Base-by-base conservation (phyloP, 352 stramenopile genomes). In the Globisporangium cederbergense region DNA sequence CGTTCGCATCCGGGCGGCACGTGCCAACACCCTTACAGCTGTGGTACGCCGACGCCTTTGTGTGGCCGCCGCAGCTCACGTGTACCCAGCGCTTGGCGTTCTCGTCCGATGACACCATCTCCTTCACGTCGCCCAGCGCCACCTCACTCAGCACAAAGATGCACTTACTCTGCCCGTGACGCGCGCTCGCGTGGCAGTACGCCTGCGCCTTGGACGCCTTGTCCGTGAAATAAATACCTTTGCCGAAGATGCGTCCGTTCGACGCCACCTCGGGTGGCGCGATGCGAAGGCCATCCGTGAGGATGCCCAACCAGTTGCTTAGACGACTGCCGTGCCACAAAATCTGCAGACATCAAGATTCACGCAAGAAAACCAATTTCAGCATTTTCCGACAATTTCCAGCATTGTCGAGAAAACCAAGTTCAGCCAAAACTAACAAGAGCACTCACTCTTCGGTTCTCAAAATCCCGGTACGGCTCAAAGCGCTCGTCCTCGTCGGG, bases 171-270 rank as follows among this genome's bases (percentile, higher is more conserved):
- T 87, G 76, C 38, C 67, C 62, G 40, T 78, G 75, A 20, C 64
- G 64, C 30, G 72, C 76, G 11, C 58, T 77, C 43, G 71, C 76
- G 42, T 87, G 80, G 68, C 81, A 91, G 42, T 90, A 91, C 34
- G 73, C 71, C 66, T 88, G 78, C 8, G 83, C 82, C 54, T 88
- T 88, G 16, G 84, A 88, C 63, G 89, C 81, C 69, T 91, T 92
- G 64, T 96, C 89, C 11, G 89, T 90, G 66, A 95, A 96, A 64
- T 96, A 97, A 8, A 97, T 60, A 28, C 89, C 88, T 54, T 90
- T 90, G 38, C 88, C 88, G 60, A 95, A 96, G 34, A 79, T 86
- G 40, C 81, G 83, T 30, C 88, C 89, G 54, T 90, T 90, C 43
- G 72, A 82, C 5, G 79, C 74, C 14, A 93, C 88, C 18, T 93